A percentile compares a stretch with the other conserved stretches of the same genome.
Evolutionary conservation across 257 asterid genomes (phyloP).

Genomic region (Hygrophila difformis): DNA sequence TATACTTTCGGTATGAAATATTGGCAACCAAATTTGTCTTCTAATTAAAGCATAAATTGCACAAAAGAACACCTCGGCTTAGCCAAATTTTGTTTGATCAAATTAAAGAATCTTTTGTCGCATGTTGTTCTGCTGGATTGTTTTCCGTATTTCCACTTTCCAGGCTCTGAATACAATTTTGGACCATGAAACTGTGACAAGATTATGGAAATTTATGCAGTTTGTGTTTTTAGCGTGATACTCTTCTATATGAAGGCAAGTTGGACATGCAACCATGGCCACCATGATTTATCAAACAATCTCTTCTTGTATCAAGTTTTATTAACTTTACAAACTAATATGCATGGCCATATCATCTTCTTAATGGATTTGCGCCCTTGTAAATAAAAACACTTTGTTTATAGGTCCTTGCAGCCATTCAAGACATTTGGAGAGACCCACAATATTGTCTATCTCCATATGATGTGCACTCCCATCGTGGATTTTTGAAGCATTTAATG

Average conservation of each 20-base stretch:
- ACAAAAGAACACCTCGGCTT: neutral
- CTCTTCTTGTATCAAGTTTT: conserved; percentile 2
- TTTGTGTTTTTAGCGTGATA: conserved; percentile 6
- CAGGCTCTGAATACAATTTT: no score
- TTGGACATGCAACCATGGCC: neutral
- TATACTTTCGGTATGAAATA: conserved; percentile 4
- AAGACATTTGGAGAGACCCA: conserved; percentile 79
- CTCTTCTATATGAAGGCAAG: conserved; percentile 1
- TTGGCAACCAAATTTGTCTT: neutral
- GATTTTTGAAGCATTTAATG: conserved; percentile 90
- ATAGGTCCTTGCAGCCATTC: conserved; percentile 94
- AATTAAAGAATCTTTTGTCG: no score
- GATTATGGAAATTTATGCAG: conserved; percentile 6
- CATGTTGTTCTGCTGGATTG: no score
- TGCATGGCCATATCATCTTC: conserved; percentile 1
- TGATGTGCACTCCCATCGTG: conserved; percentile 76
- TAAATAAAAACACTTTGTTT: conserved; percentile 26
- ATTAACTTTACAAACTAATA: conserved; percentile 1
- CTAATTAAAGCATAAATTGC: conserved; percentile 10
- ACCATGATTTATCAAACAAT: neutral
- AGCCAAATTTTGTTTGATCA: no score
- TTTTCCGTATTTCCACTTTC: no score
- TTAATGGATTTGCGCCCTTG: conserved; percentile 9
- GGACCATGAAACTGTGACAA: neutral
- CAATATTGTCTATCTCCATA: conserved; percentile 62